Percentiles rank a stretch among this genome's conserved stretches.
These are phyloP conservation scores for Fusarium goolgardi DNA, from an alignment of 2,329 filamentous ascomycete genomes.

Conservation along the genomic window DNA sequence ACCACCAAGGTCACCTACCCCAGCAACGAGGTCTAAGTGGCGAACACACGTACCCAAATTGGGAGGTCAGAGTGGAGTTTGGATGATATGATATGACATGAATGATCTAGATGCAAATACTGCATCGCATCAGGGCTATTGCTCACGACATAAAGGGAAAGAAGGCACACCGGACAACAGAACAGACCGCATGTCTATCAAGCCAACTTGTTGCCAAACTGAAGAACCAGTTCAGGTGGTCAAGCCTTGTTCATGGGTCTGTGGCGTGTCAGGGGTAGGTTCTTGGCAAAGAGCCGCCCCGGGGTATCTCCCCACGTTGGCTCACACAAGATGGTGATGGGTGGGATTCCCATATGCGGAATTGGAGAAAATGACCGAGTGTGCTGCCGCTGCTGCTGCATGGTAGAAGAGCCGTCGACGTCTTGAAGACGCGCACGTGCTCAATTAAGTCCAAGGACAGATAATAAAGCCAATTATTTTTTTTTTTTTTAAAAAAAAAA, in stretches of 20 bases:
- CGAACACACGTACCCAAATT: not conserved
- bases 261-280: conserved; percentile 34
- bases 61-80: conserved; percentile 3
- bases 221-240: conserved; percentile 14
- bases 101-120: conserved; percentile 16
- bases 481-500: too few species aligned
- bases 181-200: conserved; percentile 20
- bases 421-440: conserved; percentile 43
- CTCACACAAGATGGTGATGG: conserved; percentile 44
- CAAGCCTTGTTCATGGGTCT: conserved; percentile 30
- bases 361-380: conserved; percentile 25
- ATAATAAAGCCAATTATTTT: conserved; percentile 31
- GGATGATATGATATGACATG: conserved; percentile 24
- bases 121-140: conserved; percentile 7
- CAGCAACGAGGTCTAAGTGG: conserved; percentile 71
- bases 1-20: conserved; percentile 74
- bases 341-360: conserved; percentile 39
- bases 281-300: conserved; percentile 34
- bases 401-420: conserved; percentile 21
- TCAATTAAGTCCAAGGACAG: conserved; percentile 37
- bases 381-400: conserved; percentile 1
- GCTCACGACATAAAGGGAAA: conserved; percentile 18
- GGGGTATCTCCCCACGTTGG: conserved; percentile 45
- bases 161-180: conserved; percentile 16
- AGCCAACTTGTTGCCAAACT: conserved; percentile 15